Base-by-base conservation (phyloP, 495 filamentous ascomycete genomes). In the Tuber borchii region DNA sequence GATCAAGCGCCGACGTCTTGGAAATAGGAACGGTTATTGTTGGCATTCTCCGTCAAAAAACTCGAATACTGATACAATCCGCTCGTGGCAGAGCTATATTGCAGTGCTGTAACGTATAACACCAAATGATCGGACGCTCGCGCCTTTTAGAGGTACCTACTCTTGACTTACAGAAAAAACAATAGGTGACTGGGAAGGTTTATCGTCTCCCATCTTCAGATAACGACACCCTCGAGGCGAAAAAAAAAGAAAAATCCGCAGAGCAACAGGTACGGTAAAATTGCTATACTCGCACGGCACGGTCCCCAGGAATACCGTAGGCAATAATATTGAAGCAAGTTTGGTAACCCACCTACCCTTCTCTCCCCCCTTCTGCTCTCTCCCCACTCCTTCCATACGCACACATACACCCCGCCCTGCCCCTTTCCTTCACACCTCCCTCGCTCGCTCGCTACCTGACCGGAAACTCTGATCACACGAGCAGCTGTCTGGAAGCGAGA, bases 1-100 rank as follows among this genome's bases (percentile, higher is more conserved):
- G 68, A 76, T 79, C 77, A 73, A 71, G 77, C 51, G 61, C 39
- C 69, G 61, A 79, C 73, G 68, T 79, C 70, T 65, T 31, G 56
- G 56, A 65, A 65, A 65, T 34, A 65, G 56, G 56, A 65, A 65
- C 56, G 56, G 12, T 31, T 31, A 34, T 65, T 65, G 56, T 34
- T 65, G 56, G 56, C 26, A 34, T 65, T 65, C 56, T 34, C 56
- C 56, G 56, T 65, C 26, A 7, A 65, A 17, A 65, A 0, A 0
- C 14, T 65, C 56, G 26, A 65, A 65, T 65, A 65, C 51, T 14
- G 51, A 26, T 61, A 61, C 56, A 65, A 16, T 65, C 56, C 26
- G 17, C 26, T 34, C 56, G 4, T 31, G 34, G 26, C 26, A 1
- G 56, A 16, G 14, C 14, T 65, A 17, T 34, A 65, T 17, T 65